Percentiles rank a stretch among this genome's conserved stretches.
phyloP scores from a whole-genome alignment of 2,329 filamentous ascomycete genomes.

The Myriosclerotinia curreyana region DNA sequence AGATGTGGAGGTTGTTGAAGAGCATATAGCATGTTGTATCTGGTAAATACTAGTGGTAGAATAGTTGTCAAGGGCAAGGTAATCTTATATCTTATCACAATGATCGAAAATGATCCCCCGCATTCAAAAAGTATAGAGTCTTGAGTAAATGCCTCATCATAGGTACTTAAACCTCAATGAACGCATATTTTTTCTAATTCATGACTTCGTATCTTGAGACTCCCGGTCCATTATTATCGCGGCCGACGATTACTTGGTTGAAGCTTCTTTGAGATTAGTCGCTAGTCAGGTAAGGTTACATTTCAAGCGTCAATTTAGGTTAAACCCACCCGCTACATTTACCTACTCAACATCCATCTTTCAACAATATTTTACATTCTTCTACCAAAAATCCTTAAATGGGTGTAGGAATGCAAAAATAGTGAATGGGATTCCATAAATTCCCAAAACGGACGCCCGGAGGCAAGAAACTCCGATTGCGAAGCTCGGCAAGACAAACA shows the following conservation, averaged over 20 bases:
- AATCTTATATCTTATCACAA: background rate
- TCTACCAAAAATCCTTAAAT: no score
- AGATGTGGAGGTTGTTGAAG: conserved; percentile 14
- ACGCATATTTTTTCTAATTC: background rate
- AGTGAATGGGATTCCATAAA: background rate
- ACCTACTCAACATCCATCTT: no score
- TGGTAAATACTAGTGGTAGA: background rate
- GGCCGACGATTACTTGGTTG: no score
- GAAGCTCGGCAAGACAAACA: background rate
- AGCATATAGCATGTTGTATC: background rate
- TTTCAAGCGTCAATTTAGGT: no score
- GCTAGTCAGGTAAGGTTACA: no score
- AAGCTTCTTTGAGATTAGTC: no score
- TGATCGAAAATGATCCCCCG: background rate
- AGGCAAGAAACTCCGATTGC: conserved; percentile 5
- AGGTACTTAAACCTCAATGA: background rate
- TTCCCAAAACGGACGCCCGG: conserved; percentile 1
- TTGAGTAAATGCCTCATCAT: background rate
- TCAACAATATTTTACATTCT: no score
- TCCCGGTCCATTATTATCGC: no score
- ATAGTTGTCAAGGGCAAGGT: background rate
- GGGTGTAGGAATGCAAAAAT: background rate
- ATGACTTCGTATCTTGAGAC: no score
- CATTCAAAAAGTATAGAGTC: background rate
- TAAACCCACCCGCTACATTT: no score